Evolutionary conservation across 768 basidiomycete genomes (phyloP).

Genomic region (Sporobolomyces pararoseus): DNA sequence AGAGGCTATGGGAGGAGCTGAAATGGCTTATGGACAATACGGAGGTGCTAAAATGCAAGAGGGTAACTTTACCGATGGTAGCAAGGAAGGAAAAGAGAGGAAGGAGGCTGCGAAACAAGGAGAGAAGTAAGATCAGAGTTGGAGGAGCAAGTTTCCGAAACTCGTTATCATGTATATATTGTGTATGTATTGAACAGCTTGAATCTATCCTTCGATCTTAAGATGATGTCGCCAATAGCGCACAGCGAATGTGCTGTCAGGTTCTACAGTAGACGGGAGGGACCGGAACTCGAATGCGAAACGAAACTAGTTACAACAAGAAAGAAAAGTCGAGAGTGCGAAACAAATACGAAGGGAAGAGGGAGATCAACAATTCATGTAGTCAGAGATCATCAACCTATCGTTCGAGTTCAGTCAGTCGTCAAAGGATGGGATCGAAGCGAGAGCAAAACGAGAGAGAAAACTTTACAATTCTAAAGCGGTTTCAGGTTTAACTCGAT

Average conservation of each 20-base stretch:
- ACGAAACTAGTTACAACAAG: too few species aligned
- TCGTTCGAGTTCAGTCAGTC: neutral
- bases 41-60: neutral
- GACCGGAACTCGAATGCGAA: too few species aligned
- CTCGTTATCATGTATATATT: too few species aligned
- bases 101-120: conserved; percentile 12
- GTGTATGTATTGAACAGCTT: too few species aligned
- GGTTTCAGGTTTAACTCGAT: conserved; percentile 38
- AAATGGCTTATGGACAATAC: neutral
- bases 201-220: too few species aligned
- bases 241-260: too few species aligned
- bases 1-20: neutral
- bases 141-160: neutral
- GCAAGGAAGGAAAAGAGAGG: conserved; percentile 10
- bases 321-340: too few species aligned
- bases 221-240: too few species aligned
- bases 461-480: conserved; percentile 40
- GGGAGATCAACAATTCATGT: conserved; percentile 5
- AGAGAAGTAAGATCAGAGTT: neutral
- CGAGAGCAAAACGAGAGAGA: neutral
- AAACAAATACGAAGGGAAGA: neutral
- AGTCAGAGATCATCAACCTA: conserved; percentile 20
- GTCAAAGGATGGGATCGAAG: too few species aligned
- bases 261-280: too few species aligned
- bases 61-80: conserved; percentile 6